phyloP scores from a whole-genome alignment of 495 filamentous ascomycete species.

The Chaetomium cochliodes region DNA sequence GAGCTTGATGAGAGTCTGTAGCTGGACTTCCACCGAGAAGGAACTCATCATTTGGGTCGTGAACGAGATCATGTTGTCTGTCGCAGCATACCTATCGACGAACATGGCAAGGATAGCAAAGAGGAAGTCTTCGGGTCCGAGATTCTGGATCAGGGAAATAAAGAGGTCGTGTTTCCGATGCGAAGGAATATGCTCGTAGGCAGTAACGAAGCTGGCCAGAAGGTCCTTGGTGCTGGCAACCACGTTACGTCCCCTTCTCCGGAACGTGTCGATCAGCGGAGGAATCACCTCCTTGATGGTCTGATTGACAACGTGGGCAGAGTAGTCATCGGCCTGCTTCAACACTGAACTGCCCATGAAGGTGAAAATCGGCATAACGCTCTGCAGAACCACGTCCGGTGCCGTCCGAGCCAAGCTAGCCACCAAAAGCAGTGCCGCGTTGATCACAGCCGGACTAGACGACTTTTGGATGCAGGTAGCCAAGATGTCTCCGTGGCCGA shows the following conservation, averaged over 20 bases:
- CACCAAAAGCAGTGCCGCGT: constrained; percentile 83
- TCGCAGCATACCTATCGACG: constrained; percentile 62
- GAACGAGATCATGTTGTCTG: constrained; percentile 52
- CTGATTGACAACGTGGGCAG: constrained; percentile 84
- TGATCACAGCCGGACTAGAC: constrained; percentile 85
- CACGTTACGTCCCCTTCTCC: constrained; percentile 71
- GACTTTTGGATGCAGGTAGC: constrained; percentile 89
- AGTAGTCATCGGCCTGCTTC: constrained; percentile 90
- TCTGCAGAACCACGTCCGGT: constrained; percentile 87
- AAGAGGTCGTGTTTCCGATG: constrained; percentile 81
- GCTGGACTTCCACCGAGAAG: constrained; percentile 63
- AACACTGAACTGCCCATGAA: constrained; percentile 91
- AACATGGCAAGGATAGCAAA: constrained; percentile 71
- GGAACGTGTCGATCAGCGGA: constrained; percentile 80
- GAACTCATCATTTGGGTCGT: constrained; percentile 52
- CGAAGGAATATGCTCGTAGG: constrained; percentile 89
- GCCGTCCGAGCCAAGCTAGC: constrained; percentile 77
- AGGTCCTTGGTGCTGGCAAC: constrained; percentile 80
- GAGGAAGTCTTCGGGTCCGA: constrained; percentile 79
- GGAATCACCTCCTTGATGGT: constrained; percentile 90
- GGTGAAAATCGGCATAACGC: constrained; percentile 98
- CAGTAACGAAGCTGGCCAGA: constrained; percentile 85
- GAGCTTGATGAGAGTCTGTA: constrained; percentile 68
- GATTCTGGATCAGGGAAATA: constrained; percentile 71
- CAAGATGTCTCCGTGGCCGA: constrained; percentile 79